Percentiles rank a stretch among this genome's conserved stretches.
Evolutionary conservation across 2,329 filamentous ascomycete species (phyloP).

Genomic region (Aspergillus novofumigatus): DNA sequence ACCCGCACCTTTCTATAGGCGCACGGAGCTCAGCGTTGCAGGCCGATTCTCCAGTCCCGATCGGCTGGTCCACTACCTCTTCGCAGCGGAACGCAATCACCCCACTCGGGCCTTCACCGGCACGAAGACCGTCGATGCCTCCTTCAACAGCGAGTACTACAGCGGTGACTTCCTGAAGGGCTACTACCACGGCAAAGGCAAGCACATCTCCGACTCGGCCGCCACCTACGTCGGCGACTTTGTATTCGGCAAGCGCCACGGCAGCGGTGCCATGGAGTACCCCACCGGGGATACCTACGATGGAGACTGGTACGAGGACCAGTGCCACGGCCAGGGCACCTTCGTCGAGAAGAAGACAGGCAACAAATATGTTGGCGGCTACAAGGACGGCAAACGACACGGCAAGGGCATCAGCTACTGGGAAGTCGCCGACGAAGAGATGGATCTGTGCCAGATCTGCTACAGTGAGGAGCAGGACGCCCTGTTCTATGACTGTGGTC

Average conservation of each 20-base stretch:
- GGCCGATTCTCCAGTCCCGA: slow-evolving; percentile 37
- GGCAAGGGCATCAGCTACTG: slow-evolving; percentile 61
- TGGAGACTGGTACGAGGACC: slow-evolving; percentile 44
- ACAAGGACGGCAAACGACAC: slow-evolving; percentile 56
- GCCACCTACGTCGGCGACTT: slow-evolving; percentile 56
- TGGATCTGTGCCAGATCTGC: slow-evolving; percentile 58
- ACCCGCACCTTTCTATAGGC: slow-evolving; percentile 18
- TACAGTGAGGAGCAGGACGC: slow-evolving; percentile 58
- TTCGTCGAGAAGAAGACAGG: slow-evolving; percentile 54
- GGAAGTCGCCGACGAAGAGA: slow-evolving; percentile 59
- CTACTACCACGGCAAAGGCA: slow-evolving; percentile 53
- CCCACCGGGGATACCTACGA: slow-evolving; percentile 49
- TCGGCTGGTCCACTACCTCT: slow-evolving; percentile 42
- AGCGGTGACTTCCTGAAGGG: slow-evolving; percentile 49
- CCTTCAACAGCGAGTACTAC: slow-evolving; percentile 55
- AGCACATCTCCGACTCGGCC: slow-evolving; percentile 50
- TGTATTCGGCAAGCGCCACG: slow-evolving; percentile 49
- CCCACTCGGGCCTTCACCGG: slow-evolving; percentile 43
- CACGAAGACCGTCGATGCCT: slow-evolving; percentile 47
- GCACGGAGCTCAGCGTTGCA: slow-evolving; percentile 27
- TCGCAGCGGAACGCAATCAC: slow-evolving; percentile 43
- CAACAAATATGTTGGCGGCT: slow-evolving; percentile 59
- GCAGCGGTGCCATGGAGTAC: slow-evolving; percentile 56
- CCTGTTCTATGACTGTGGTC: slow-evolving; percentile 60
- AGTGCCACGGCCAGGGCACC: slow-evolving; percentile 53